phyloP scores from a whole-genome alignment of 768 basidiomycete genomes.

The Cubamyces lactineus region DNA sequence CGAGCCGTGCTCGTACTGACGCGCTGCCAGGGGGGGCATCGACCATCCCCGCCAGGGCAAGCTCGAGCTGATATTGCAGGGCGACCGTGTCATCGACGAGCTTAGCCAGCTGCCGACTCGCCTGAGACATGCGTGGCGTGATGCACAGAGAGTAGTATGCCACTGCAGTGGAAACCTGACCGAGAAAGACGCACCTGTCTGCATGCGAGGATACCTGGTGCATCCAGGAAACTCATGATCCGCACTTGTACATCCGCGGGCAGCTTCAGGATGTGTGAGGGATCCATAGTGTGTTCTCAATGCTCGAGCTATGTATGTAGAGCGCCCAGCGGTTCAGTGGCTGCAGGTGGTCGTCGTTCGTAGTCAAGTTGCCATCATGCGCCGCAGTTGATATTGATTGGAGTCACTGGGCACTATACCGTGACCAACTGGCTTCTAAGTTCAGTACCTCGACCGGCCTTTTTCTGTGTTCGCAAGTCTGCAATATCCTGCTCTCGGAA shows the following conservation, averaged over 20 bases:
- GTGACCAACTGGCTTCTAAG: too few relatives aligned
- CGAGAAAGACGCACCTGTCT: neutral
- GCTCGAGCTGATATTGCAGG: constrained; percentile 34
- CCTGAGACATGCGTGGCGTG: too few relatives aligned
- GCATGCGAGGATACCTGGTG: neutral
- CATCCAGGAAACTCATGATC: neutral
- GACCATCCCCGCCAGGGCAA: constrained; percentile 31
- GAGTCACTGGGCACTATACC: too few relatives aligned
- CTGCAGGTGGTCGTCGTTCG: too few relatives aligned
- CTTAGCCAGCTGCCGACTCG: neutral
- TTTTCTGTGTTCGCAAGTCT: too few relatives aligned
- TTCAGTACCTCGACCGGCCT: too few relatives aligned
- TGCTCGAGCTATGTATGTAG: too few relatives aligned
- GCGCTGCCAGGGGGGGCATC: constrained; percentile 22
- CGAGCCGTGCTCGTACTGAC: constrained; percentile 5
- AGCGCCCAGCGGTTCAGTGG: too few relatives aligned
- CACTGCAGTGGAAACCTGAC: neutral
- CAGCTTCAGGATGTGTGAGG: neutral
- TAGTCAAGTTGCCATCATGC: too few relatives aligned
- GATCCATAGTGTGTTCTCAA: too few relatives aligned
- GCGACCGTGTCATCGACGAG: constrained; percentile 8
- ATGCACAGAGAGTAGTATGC: neutral
- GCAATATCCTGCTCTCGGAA: too few relatives aligned
- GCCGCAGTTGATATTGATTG: too few relatives aligned
- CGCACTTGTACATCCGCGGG: neutral